Evolutionary conservation across 345 rosid genomes (phyloP).

Genomic region (Leavenworthia alabamica): DNA sequence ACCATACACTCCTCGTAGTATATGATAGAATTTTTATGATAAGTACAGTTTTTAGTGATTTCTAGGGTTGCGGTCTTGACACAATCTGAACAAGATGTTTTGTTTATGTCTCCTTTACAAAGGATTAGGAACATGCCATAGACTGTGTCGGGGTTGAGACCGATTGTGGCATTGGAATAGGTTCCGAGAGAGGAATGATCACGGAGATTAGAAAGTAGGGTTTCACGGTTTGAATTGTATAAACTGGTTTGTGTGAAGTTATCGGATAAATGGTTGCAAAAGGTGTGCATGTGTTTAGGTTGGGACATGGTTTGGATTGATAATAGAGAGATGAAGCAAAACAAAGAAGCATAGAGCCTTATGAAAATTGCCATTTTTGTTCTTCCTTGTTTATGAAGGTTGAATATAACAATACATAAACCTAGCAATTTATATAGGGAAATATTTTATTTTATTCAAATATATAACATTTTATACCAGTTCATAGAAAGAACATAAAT

Average conservation of each 20-base stretch:
- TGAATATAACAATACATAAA: neutral
- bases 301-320: slow-evolving; percentile 10
- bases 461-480: no score
- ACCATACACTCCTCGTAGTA: slow-evolving; percentile 32
- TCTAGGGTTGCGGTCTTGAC: slow-evolving; percentile 16
- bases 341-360: neutral
- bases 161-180: slow-evolving; percentile 10
- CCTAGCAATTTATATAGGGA: neutral
- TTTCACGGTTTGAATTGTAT: slow-evolving; percentile 12
- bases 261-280: neutral
- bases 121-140: slow-evolving; percentile 32
- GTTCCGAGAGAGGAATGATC: neutral
- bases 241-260: no score
- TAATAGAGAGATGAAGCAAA: neutral
- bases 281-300: neutral
- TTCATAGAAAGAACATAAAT: no score
- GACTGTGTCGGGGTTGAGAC: slow-evolving; percentile 18
- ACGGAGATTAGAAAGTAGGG: neutral
- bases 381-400: neutral
- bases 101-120: slow-evolving; percentile 33
- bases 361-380: neutral
- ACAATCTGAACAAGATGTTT: slow-evolving; percentile 29
- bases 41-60: slow-evolving; percentile 7
- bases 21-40: neutral
- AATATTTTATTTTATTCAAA: neutral